A percentile compares a stretch with the other conserved stretches of the same genome.
Conservation (phyloP, 1,139 yeast species). For the Saccharomycopsis hybrid region DNA sequence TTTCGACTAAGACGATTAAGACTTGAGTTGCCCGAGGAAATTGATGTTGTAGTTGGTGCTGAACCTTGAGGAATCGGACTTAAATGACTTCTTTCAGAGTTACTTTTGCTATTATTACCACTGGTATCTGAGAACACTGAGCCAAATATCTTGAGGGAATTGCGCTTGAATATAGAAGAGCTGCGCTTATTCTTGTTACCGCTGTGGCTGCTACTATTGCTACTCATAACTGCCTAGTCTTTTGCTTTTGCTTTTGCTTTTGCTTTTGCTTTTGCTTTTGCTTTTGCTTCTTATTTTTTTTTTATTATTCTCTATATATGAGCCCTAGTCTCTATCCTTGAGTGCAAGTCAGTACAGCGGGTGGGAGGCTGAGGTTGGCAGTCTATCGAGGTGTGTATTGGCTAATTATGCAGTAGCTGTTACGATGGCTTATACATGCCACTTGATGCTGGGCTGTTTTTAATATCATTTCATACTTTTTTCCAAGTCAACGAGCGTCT, state of each 20-base stretch:
- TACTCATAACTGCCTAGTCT: slow-evolving; percentile 22
- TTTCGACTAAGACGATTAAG: neutral
- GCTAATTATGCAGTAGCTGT: too few species aligned
- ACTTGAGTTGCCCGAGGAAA: neutral
- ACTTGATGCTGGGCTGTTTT: too few species aligned
- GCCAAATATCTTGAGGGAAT: slow-evolving; percentile 16
- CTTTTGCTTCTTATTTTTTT: too few species aligned
- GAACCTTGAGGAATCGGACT: neutral
- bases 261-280: too few species aligned
- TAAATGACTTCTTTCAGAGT: neutral
- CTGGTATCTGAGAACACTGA: slow-evolving; percentile 17
- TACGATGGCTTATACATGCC: too few species aligned
- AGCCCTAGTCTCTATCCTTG: too few species aligned
- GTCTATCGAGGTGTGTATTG: too few species aligned
- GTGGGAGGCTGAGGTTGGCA: too few species aligned
- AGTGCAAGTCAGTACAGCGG: too few species aligned
- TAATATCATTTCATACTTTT: too few species aligned
- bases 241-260: neutral
- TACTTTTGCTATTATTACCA: neutral
- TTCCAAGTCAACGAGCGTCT: too few species aligned
- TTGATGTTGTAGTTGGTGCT: neutral
- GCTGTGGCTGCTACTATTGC: slow-evolving; percentile 14
- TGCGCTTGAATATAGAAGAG: slow-evolving; percentile 14
- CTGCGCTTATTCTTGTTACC: slow-evolving; percentile 19
- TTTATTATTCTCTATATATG: too few species aligned